A percentile compares a stretch with the other conserved stretches of the same genome.
phyloP scores from a whole-genome alignment of 2,329 filamentous ascomycete genomes.

The Exophiala bonariae region DNA sequence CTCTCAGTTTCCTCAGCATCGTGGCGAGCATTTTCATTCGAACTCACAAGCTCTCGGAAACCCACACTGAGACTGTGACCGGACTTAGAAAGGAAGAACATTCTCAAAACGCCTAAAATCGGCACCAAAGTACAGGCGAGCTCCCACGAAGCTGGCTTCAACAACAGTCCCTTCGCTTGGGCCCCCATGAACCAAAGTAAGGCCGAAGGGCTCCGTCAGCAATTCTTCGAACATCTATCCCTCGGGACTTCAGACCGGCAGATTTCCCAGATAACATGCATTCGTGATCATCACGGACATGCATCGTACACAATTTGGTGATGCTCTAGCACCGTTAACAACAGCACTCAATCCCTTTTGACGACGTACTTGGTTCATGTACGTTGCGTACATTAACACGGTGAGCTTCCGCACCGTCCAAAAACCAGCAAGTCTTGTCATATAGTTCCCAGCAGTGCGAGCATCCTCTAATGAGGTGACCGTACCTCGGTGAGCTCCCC shows the following conservation, averaged over 20 bases:
- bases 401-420: constrained; percentile 25
- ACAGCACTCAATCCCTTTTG: constrained; percentile 18
- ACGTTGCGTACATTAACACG: constrained; percentile 9
- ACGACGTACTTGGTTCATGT: constrained; percentile 8
- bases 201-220: too few relatives aligned
- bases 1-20: constrained; percentile 13
- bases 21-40: constrained; percentile 36
- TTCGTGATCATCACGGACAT: too few relatives aligned
- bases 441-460: constrained; percentile 9
- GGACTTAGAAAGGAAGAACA: constrained; percentile 38
- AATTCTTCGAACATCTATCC: too few relatives aligned
- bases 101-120: neutral
- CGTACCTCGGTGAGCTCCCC: constrained; percentile 13
- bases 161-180: too few relatives aligned
- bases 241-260: too few relatives aligned
- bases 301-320: too few relatives aligned
- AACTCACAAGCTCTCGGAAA: constrained; percentile 39
- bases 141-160: too few relatives aligned
- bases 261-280: too few relatives aligned
- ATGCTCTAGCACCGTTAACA: constrained; percentile 23
- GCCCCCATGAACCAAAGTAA: too few relatives aligned
- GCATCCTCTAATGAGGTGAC: neutral
- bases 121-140: too few relatives aligned
- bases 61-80: constrained; percentile 45
- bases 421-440: constrained; percentile 24